Base-by-base conservation (phyloP, 1,139 yeast genomes). In the Keqinozyma sinolaborantium region DNA sequence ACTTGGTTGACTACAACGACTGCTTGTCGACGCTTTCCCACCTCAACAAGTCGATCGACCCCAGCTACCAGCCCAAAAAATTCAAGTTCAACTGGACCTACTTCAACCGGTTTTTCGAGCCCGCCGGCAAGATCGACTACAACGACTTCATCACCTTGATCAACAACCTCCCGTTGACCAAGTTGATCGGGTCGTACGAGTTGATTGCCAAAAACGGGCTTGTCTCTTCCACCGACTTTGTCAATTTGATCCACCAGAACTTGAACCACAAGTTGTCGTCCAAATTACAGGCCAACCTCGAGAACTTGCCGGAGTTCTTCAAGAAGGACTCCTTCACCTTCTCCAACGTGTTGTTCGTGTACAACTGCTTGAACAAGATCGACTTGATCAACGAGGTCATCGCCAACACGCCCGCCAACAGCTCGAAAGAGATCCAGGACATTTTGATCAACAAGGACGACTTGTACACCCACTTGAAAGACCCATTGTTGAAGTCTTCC, bases 341-440 rank as follows among this genome's bases (percentile, higher is more conserved):
- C 35, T 54, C 72, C 29, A 68, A 67, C 47, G 59, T 69, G 12
- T 56, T 69, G 38, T 68, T 67, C 39, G 50, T 69, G 26, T 68
- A 67, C 50, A 66, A 67, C 41, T 52, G 70, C 31, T 60, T 69
- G 44, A 60, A 60, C 43, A 69, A 68, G 42, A 56, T 70, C 31
- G 76, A 70, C 46, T 54, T 70, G 42, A 62, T 80, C 40, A 80
- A 80, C 48, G 83, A 77, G 54, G 66, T 77, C 23, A 73, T 79
- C 33, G 83, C 80, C 37, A 71, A 73, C 48, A 64, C 71, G 24
- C 73, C 73, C n/a, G 73, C 74, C 10, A 60, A 62, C 13, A 56
- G 64, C 12, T 47, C 66, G n/a, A 54, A 56, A 34, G 73, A 69
- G 28, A 72, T 65, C 34, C 64, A 66, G 34, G 76, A 67, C 40